These are phyloP conservation scores for Puccinia coronata DNA, from an alignment of 1,284 basidiomycete species.

Conservation along the genomic window DNA sequence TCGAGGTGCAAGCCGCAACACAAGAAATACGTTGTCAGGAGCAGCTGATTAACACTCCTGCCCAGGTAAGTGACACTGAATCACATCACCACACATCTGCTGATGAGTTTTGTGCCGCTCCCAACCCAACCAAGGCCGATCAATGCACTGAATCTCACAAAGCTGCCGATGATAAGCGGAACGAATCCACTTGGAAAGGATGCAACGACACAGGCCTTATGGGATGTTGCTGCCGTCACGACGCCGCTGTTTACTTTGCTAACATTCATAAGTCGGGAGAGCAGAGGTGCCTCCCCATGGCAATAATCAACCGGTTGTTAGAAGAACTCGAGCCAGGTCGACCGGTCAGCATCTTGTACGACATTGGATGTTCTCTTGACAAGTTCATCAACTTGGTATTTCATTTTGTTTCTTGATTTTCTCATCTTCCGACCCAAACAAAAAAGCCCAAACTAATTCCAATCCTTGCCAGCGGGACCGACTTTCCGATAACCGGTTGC, in stretches of 20 bases:
- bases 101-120: neutral
- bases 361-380: constrained; percentile 4
- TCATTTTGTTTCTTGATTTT: neutral
- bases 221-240: neutral
- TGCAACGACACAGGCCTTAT: constrained; percentile 23
- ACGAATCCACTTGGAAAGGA: constrained; percentile 22
- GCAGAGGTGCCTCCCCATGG: neutral
- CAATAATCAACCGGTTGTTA: neutral
- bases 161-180: constrained; percentile 5
- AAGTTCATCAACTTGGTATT: neutral
- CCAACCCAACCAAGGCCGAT: neutral
- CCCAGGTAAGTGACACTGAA: neutral
- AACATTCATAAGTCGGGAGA: constrained; percentile 24
- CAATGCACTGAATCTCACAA: neutral
- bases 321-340: neutral
- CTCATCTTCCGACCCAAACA: neutral
- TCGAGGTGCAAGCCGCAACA: neutral
- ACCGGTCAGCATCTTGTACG: neutral
- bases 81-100: neutral
- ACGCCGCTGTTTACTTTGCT: neutral
- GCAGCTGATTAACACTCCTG: neutral
- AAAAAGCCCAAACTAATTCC: too few relatives aligned
- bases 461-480: neutral
- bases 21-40: neutral
- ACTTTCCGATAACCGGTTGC: neutral